Evolutionary conservation across 768 basidiomycete species (phyloP), one percentile per base, ranked within the genome.

Genomic region (Suillus occidentalis): DNA sequence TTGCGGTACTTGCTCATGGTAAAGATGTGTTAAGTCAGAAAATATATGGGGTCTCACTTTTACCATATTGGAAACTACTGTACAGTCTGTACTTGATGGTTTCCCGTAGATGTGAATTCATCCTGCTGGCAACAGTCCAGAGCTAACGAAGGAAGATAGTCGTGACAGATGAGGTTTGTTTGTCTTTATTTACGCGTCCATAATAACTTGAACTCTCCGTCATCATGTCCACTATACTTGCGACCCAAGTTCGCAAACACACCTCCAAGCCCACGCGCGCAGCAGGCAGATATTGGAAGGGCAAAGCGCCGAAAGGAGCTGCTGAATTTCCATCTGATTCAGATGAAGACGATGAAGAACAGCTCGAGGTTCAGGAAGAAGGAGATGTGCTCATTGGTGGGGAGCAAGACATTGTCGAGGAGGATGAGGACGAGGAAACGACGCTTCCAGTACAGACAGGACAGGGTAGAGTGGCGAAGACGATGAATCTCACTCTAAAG

Each of bases 221-320:
- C 67, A 76, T 53, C 67, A 76, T 77, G 75, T 76, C 75, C 34
- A 76, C 76, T 28, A 60, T 76, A 9, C 76, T 76, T 52, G 75
- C 75, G 62, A 76, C 75, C 0, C 69, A 77, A 60, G 75, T 76
- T 57, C 83, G 88, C 65, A 94, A 94, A 69, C 85, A 87, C 65
- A 91, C 92, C 9, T 86, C 89, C 25, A 87, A 92, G n/a, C 83
- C 88, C 8, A 84, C 92, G n/a, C 81, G 83, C 60, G 92, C 95
- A 6, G 93, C 87, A 3, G 90, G 86, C 7, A 90, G 95, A 3
- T 96, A 97, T 76, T 92, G 93, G 88, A 91, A 91, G 70, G 95
- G 95, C 63, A 93, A 94, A 70, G 92, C 88, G 0, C 94, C 94
- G 0, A 94, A 92, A 75, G 91, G 91, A 55, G 83, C 79, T 40